Evolutionary conservation across 306 rosid genomes (phyloP).

Genomic region (Rosa rugosa): DNA sequence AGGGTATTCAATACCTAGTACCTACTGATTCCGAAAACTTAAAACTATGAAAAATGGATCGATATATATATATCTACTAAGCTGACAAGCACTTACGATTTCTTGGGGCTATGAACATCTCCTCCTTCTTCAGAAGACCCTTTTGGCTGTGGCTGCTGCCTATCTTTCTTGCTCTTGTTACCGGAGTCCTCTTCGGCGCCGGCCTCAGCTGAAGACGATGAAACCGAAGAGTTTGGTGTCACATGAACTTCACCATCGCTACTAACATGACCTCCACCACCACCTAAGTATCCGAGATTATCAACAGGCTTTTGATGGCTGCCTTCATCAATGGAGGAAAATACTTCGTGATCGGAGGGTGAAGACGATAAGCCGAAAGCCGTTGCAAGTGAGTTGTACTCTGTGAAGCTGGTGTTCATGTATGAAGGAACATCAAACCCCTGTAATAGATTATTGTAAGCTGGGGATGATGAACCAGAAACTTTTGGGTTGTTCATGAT

Average conservation of each 20-base stretch:
- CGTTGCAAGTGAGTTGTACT: constrained; percentile 51
- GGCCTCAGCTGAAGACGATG: constrained; percentile 75
- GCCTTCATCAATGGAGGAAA: constrained; percentile 43
- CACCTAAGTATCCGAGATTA: constrained; percentile 20
- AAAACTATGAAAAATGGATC: not conserved
- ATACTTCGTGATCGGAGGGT: constrained; percentile 43
- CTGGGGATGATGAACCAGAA: constrained; percentile 28
- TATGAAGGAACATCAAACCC: constrained; percentile 50
- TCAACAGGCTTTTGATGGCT: constrained; percentile 32
- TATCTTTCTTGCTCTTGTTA: constrained; percentile 51
- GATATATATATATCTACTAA: not conserved
- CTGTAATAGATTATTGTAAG: constrained; percentile 25
- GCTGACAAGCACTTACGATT: constrained; percentile 46
- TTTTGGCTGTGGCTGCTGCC: constrained; percentile 27
- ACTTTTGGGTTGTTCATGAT: constrained; percentile 5
- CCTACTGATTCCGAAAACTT: not conserved
- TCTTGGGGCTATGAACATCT: constrained; percentile 49
- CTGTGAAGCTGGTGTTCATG: constrained; percentile 44
- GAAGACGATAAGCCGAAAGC: constrained; percentile 71
- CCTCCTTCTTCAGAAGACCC: constrained; percentile 43
- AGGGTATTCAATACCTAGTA: not conserved
- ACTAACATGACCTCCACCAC: constrained; percentile 4
- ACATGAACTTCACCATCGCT: constrained; percentile 38
- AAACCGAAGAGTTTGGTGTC: constrained; percentile 57
- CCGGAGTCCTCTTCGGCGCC: constrained; percentile 69